Evolutionary conservation across 306 rosid species (phyloP).

Genomic region (Cicer pinnatifidum): DNA sequence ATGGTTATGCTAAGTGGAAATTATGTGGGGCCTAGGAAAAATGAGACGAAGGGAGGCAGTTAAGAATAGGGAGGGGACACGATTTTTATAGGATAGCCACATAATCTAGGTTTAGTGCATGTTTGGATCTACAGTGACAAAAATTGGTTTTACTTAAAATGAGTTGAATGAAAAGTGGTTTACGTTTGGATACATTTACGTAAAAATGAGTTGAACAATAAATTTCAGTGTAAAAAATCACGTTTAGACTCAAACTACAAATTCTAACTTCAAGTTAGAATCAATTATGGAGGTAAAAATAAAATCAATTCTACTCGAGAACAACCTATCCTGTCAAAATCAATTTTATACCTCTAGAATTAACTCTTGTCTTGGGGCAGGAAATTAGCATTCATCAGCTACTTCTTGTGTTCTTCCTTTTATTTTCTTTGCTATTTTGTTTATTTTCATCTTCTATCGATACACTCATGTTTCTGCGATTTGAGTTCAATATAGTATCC

Average conservation of each 20-base stretch:
- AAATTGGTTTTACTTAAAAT: too few species aligned
- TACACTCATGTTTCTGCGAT: background rate
- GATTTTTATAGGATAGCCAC: background rate
- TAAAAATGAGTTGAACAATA: too few species aligned
- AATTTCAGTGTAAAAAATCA: too few species aligned
- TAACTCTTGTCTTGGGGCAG: background rate
- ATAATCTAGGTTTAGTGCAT: background rate
- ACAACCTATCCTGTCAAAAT: too few species aligned
- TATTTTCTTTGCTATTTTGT: background rate
- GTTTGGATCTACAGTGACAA: too few species aligned
- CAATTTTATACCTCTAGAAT: too few species aligned
- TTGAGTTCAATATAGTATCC: background rate
- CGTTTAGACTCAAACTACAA: too few species aligned
- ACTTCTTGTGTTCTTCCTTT: background rate
- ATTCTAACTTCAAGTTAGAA: too few species aligned
- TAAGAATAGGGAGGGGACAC: background rate
- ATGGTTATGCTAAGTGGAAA: slow-evolving; percentile 6
- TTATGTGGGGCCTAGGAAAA: background rate
- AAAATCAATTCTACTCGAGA: too few species aligned
- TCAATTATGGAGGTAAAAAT: too few species aligned
- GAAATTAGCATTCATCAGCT: background rate
- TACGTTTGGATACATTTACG: too few species aligned
- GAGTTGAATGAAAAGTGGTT: too few species aligned
- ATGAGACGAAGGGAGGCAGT: background rate
- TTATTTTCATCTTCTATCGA: background rate